These are phyloP conservation scores for Chaetoceros tenuissimus DNA, from an alignment of 108 stramenopile genomes.

Conservation along the genomic window DNA sequence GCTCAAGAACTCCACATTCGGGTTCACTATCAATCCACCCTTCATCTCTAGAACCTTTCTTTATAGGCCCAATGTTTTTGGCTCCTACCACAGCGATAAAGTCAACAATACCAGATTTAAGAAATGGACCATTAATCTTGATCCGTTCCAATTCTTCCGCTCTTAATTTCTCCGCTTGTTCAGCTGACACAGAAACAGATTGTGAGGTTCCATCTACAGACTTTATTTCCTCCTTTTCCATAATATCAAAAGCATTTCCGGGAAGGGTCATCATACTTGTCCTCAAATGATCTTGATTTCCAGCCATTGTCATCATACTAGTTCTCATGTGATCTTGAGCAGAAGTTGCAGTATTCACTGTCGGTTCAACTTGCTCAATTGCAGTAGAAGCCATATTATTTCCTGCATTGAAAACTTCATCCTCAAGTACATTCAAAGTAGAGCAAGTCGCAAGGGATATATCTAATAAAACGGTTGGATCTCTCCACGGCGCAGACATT, in stretches of 20 bases:
- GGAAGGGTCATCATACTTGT: no score
- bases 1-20: constrained; percentile 66
- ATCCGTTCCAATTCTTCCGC: constrained; percentile 8
- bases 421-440: constrained; percentile 53
- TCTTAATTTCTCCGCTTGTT: constrained; percentile 10
- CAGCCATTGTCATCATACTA: no score
- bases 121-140: constrained; percentile 52
- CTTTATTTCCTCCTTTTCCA: constrained; percentile 13
- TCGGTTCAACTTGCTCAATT: not conserved
- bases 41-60: constrained; percentile 54
- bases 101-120: constrained; percentile 70
- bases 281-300: no score
- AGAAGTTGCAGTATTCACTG: not conserved
- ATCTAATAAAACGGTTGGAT: constrained; percentile 71
- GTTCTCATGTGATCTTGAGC: no score
- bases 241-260: constrained; percentile 11
- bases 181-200: not conserved
- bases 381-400: not conserved
- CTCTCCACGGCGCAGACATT: constrained; percentile 30
- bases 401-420: constrained; percentile 31
- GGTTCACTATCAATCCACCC: constrained; percentile 80
- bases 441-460: constrained; percentile 45
- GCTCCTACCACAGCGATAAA: constrained; percentile 71
- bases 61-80: constrained; percentile 66
- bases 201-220: not conserved